These are phyloP conservation scores for Baudoinia panamericana DNA, from an alignment of 495 filamentous ascomycete genomes.

Conservation along the genomic window DNA sequence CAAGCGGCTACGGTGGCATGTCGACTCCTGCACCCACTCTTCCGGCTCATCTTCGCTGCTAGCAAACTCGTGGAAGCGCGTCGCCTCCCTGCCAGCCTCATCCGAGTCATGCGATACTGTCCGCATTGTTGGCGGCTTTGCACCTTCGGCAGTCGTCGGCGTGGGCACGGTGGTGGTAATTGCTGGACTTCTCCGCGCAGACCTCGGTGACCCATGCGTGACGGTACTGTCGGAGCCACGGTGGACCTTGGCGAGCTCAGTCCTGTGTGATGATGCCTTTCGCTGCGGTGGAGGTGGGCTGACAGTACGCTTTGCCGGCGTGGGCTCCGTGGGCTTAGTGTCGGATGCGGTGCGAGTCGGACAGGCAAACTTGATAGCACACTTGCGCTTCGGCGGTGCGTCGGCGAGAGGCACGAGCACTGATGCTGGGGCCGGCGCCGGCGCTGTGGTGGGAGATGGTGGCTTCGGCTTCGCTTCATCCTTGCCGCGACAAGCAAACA, in stretches of 20 bases:
- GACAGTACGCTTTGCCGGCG: constrained; percentile 14
- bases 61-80: constrained; percentile 87
- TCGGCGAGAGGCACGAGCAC: constrained; percentile 28
- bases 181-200: constrained; percentile 19
- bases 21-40: constrained; percentile 67
- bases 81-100: constrained; percentile 51
- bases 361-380: constrained; percentile 49
- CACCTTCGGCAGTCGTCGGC: constrained; percentile 6
- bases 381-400: constrained; percentile 35
- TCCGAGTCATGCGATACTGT: constrained; percentile 37
- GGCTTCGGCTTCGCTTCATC: constrained; percentile 31
- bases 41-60: constrained; percentile 67
- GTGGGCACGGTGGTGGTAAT: constrained; percentile 9
- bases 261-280: neutral
- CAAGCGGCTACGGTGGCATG: constrained; percentile 49
- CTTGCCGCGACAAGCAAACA: constrained; percentile 65
- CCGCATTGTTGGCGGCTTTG: constrained; percentile 20
- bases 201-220: constrained; percentile 27
- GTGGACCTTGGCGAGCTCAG: constrained; percentile 28
- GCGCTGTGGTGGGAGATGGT: constrained; percentile 36
- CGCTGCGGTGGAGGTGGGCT: constrained; percentile 30
- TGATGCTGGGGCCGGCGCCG: constrained; percentile 5
- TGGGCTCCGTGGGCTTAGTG: constrained; percentile 13
- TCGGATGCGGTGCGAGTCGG: constrained; percentile 34
- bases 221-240: constrained; percentile 40